Conservation (phyloP, 495 filamentous ascomycete species). For the Podospora sp. region DNA sequence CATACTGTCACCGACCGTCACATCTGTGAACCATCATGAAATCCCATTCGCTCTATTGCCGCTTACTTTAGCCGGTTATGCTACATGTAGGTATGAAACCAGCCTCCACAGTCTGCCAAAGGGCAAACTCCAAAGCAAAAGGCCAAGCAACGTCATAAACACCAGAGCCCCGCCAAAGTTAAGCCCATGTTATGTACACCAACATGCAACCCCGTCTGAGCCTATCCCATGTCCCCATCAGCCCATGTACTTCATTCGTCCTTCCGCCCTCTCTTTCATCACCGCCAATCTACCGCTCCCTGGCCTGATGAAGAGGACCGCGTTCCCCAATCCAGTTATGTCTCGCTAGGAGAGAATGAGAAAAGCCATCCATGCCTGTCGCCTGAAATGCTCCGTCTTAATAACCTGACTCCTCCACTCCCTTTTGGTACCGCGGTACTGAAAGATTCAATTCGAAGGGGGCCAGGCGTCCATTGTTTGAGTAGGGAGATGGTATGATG, state of each 20-base stretch:
- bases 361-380: not conserved
- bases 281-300: not conserved
- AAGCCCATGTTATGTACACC: not conserved
- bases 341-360: not conserved
- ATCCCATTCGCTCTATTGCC: not conserved
- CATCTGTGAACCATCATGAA: not conserved
- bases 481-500: not conserved
- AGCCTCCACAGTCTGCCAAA: not conserved
- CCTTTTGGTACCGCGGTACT: not conserved
- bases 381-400: conserved; percentile 12
- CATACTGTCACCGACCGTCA: not conserved
- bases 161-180: not conserved
- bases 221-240: not conserved
- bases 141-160: not conserved
- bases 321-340: not conserved
- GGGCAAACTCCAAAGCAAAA: not conserved
- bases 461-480: not conserved
- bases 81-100: not conserved
- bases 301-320: not conserved
- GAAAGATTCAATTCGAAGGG: not conserved
- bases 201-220: not conserved
- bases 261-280: not conserved
- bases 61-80: not conserved
- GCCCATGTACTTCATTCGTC: not conserved
- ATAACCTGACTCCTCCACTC: not conserved